Evolutionary conservation across 495 filamentous ascomycete genomes (phyloP).

Genomic region (Podospora bellae-mahoneyi): DNA sequence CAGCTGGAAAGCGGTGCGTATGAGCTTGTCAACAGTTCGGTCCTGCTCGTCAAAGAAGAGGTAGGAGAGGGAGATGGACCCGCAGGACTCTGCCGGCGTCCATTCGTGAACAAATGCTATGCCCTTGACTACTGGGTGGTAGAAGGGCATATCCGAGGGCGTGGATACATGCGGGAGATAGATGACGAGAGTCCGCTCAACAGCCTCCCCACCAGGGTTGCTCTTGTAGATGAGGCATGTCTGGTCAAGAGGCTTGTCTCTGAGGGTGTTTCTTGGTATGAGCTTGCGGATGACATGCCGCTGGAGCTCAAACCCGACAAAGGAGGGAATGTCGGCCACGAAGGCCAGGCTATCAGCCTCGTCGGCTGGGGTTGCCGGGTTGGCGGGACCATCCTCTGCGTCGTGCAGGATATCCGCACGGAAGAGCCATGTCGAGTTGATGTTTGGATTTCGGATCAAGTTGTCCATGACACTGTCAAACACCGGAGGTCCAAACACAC

Average conservation of each 20-base stretch:
- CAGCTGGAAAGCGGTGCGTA: slow-evolving; percentile 67
- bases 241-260: slow-evolving; percentile 72
- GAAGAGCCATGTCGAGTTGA: slow-evolving; percentile 78
- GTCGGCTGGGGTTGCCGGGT: slow-evolving; percentile 3
- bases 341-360: neutral
- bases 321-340: slow-evolving; percentile 15
- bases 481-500: slow-evolving; percentile 55
- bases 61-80: slow-evolving; percentile 65
- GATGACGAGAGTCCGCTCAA: slow-evolving; percentile 57
- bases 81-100: slow-evolving; percentile 35
- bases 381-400: slow-evolving; percentile 28
- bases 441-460: slow-evolving; percentile 78
- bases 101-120: slow-evolving; percentile 73
- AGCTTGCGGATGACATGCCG: slow-evolving; percentile 65
- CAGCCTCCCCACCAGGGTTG: slow-evolving; percentile 11
- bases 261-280: slow-evolving; percentile 73
- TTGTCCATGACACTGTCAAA: slow-evolving; percentile 67
- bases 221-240: slow-evolving; percentile 68
- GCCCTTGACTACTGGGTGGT: slow-evolving; percentile 72
- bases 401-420: slow-evolving; percentile 77
- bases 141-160: slow-evolving; percentile 69
- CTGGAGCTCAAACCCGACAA: slow-evolving; percentile 28
- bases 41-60: slow-evolving; percentile 52
- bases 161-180: slow-evolving; percentile 70
- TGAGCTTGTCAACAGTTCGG: slow-evolving; percentile 49